Conservation (phyloP, 139 green algal species). For the Astrephomene gubernaculifera region DNA sequence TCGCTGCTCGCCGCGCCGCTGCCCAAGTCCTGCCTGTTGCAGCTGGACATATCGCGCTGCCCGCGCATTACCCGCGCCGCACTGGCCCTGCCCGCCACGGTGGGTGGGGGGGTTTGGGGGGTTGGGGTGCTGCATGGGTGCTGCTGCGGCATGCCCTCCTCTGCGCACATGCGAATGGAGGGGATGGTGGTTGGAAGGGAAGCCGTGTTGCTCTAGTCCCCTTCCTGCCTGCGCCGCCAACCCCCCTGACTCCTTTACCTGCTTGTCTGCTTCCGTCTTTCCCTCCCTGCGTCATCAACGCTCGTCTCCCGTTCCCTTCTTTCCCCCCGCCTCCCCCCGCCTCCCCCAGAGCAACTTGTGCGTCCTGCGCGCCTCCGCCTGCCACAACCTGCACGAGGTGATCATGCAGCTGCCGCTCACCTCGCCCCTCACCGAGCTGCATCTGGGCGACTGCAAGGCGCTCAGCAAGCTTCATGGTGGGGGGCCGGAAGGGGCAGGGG, state of each 20-base stretch:
- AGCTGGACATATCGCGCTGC: constrained; percentile 58
- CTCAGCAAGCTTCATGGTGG: constrained; percentile 46
- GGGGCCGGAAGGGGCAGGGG: neutral
- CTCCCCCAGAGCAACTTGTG: constrained; percentile 45
- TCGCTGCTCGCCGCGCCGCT: constrained; percentile 43
- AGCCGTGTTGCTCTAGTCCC: neutral
- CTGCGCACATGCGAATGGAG: neutral
- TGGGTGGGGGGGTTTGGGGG: neutral
- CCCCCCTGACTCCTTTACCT: neutral
- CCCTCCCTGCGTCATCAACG: neutral
- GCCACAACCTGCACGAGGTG: constrained; percentile 62
- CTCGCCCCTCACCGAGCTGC: constrained; percentile 56
- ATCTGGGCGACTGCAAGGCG: constrained; percentile 56
- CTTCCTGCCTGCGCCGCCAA: neutral
- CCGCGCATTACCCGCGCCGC: constrained; percentile 46
- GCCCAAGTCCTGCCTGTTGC: constrained; percentile 46
- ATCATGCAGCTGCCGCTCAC: constrained; percentile 54
- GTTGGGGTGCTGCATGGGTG: neutral
- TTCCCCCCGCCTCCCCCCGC: neutral
- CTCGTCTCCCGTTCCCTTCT: neutral
- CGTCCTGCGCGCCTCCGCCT: constrained; percentile 50
- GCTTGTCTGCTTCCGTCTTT: neutral
- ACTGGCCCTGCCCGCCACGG: constrained; percentile 38
- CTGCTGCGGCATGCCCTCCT: neutral
- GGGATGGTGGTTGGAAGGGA: neutral